These are phyloP conservation scores for Hypoxylon cercidicola DNA, from an alignment of 495 filamentous ascomycete genomes.

Conservation along the genomic window DNA sequence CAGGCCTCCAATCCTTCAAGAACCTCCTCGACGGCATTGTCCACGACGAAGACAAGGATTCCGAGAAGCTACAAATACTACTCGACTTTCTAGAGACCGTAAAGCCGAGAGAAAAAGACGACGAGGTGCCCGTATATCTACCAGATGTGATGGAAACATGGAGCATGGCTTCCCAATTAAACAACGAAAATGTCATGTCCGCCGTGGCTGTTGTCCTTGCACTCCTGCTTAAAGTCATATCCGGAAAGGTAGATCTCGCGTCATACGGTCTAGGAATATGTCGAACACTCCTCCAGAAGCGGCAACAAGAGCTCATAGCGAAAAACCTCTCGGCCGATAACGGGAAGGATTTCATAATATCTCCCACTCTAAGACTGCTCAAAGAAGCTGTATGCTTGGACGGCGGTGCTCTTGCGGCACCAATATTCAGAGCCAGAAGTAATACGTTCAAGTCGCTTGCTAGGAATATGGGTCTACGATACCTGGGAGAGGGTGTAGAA, in stretches of 20 bases:
- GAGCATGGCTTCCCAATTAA: constrained; percentile 75
- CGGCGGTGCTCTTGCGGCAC: constrained; percentile 77
- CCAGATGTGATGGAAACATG: constrained; percentile 81
- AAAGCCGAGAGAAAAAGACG: constrained; percentile 62
- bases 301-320: constrained; percentile 76
- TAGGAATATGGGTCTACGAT: constrained; percentile 65
- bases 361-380: constrained; percentile 81
- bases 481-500: constrained; percentile 63
- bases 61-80: constrained; percentile 68
- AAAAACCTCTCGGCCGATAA: constrained; percentile 77
- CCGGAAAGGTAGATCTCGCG: constrained; percentile 73
- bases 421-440: constrained; percentile 73
- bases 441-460: constrained; percentile 78
- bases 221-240: constrained; percentile 78
- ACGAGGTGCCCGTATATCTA: constrained; percentile 68
- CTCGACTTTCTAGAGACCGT: constrained; percentile 77
- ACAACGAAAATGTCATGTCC: constrained; percentile 79
- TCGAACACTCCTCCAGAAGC: constrained; percentile 75
- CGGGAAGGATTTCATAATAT: constrained; percentile 84
- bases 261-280: constrained; percentile 77
- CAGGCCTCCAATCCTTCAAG: constrained; percentile 82
- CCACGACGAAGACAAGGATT: constrained; percentile 58
- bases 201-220: constrained; percentile 79
- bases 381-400: constrained; percentile 82
- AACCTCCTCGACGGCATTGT: constrained; percentile 74